Evolutionary conservation across 1,284 basidiomycete genomes (phyloP), one percentile per base, ranked within the genome.

Genomic region (Xerocomus minutiporus): DNA sequence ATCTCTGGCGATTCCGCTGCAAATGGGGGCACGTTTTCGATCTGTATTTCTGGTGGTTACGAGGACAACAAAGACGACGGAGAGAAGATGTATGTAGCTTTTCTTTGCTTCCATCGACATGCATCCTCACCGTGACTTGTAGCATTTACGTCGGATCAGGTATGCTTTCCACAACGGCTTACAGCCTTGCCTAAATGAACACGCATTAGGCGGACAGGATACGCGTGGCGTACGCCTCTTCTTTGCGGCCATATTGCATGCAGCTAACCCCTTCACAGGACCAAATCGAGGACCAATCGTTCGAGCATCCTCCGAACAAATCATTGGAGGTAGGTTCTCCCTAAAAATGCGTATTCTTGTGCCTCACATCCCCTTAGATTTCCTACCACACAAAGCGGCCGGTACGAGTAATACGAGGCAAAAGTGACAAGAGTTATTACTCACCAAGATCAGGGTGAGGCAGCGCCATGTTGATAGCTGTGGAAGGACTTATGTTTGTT

Each of bases 81-180:
- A 4, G 64, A 74, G 1, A 63, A 12, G 29, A 70, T 78, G 75
- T 76, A 57, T 36, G 73, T 54, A 25, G 15, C 12, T 31, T 25
- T 34, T 7, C 12, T 28, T 36, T 17, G 1, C 20, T n/a, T 42
- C 23, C 6, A 15, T 40, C 12, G 2, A n/a, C 35, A 35, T 12
- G 13, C 26, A 3, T 41, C 41, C 48, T 56, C 32, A 52, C 13
- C 15, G 32, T 29, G 32, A 2, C 13, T 45, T 15, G 4, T 38
- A 78, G 77, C 49, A 62, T 40, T 7, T 78, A 78, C 49, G 74
- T 75, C n/a, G 72, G 71, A 25, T 65, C 69, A 47, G 67, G 67
- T 66, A 49, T 39, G 59, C 12, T 13, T 32, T 43, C 9, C 41
- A 4, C 12, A 5, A 15, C 39, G 15, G 13, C 5, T 23, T 5